Evolutionary conservation across 352 stramenopile genomes (phyloP).

Genomic region (Globisporangium cederbergense): DNA sequence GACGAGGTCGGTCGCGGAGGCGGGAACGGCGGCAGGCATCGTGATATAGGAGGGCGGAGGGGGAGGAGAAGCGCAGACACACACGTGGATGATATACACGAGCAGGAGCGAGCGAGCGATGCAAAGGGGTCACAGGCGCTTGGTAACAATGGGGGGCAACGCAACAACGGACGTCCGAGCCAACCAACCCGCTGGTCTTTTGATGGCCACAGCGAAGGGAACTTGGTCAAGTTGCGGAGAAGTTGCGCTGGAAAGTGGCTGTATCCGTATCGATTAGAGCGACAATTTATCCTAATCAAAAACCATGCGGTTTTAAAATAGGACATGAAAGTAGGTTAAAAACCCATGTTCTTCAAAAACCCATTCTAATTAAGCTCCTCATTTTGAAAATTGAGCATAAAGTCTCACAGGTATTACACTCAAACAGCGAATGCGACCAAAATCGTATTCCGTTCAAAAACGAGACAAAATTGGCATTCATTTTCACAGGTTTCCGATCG

Average conservation of each 20-base stretch:
- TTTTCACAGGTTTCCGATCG: no score
- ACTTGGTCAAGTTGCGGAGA: not conserved
- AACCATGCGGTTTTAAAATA: no score
- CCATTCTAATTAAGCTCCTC: no score
- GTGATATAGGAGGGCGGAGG: not conserved
- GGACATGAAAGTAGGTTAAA: no score
- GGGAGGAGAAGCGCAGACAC: not conserved
- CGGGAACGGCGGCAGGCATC: constrained; percentile 9
- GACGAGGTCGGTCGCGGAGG: constrained; percentile 54
- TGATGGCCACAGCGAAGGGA: constrained; percentile 3
- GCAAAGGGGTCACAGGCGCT: constrained; percentile 1
- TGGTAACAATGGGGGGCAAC: not conserved
- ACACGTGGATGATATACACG: not conserved
- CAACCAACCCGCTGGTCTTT: constrained; percentile 3
- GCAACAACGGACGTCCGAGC: not conserved
- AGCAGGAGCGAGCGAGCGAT: not conserved
- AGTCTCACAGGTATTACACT: no score
- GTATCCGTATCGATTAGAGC: not conserved
- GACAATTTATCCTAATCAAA: no score
- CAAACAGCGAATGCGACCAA: no score
- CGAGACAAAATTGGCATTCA: no score
- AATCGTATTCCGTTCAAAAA: no score
- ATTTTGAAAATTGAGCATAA: no score
- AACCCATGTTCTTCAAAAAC: no score
- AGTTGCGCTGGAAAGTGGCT: not conserved